A percentile compares a stretch with the other conserved stretches of the same genome.
Conservation (phyloP, 2,329 filamentous ascomycete species). For the Cladosporium sp. region DNA sequence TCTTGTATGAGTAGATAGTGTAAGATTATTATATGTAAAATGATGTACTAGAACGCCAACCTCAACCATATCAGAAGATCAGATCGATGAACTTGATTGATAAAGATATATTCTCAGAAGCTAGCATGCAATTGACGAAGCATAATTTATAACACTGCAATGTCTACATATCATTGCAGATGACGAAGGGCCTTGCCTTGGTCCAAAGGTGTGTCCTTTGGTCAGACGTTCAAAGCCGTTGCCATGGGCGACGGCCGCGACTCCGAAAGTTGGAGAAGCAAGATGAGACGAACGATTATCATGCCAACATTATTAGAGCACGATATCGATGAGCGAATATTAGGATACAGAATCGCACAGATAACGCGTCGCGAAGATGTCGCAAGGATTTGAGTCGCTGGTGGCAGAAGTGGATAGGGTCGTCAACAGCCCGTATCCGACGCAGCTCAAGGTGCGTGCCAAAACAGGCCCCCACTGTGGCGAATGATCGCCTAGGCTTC, state of each 20-base stretch:
- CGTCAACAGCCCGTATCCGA: slow-evolving; percentile 32
- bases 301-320: not conserved
- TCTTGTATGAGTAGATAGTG: too few relatives aligned
- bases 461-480: not conserved
- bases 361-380: not conserved
- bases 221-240: not conserved
- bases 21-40: not conserved
- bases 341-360: not conserved
- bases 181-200: too few relatives aligned
- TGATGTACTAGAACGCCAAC: too few relatives aligned
- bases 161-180: too few relatives aligned
- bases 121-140: too few relatives aligned
- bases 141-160: too few relatives aligned
- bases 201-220: too few relatives aligned
- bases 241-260: not conserved
- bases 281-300: not conserved
- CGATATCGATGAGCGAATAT: not conserved
- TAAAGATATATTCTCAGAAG: too few relatives aligned
- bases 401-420: slow-evolving; percentile 26
- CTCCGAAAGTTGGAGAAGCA: not conserved
- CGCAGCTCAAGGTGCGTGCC: slow-evolving; percentile 26
- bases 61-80: too few relatives aligned
- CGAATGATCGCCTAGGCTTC: too few relatives aligned
- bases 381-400: slow-evolving; percentile 14
- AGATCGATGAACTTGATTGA: too few relatives aligned